phyloP scores from a whole-genome alignment of 2,329 filamentous ascomycete genomes.

The Aureobasidium lini region DNA sequence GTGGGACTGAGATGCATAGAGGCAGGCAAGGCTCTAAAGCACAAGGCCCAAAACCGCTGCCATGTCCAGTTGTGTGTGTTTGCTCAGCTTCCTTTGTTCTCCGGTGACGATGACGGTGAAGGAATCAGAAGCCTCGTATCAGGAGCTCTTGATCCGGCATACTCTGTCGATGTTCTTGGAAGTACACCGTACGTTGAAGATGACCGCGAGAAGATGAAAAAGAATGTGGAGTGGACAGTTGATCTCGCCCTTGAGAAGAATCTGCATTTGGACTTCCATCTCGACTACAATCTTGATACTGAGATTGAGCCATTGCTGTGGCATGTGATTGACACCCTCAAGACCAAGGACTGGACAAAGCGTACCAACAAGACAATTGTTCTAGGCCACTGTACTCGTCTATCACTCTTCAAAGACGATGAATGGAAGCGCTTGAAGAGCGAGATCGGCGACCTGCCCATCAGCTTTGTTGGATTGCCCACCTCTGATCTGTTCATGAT shows the following conservation, averaged over 20 bases:
- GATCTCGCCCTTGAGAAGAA: constrained; percentile 42
- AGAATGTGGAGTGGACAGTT: constrained; percentile 59
- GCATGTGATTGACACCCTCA: constrained; percentile 46
- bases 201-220: constrained; percentile 38
- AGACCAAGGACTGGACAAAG: constrained; percentile 42
- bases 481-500: constrained; percentile 70
- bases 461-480: constrained; percentile 62
- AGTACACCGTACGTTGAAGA: constrained; percentile 65
- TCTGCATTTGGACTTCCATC: constrained; percentile 61
- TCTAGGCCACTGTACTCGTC: constrained; percentile 61
- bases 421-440: constrained; percentile 45
- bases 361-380: constrained; percentile 44
- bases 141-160: constrained; percentile 32
- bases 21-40: constrained; percentile 51
- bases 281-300: constrained; percentile 60
- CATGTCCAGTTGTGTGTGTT: constrained; percentile 62
- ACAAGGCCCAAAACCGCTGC: constrained; percentile 39
- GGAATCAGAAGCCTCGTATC: constrained; percentile 47
- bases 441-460: constrained; percentile 47
- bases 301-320: constrained; percentile 45
- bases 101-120: constrained; percentile 37
- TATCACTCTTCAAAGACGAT: constrained; percentile 47
- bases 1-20: constrained; percentile 52
- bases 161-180: constrained; percentile 52
- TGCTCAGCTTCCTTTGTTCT: constrained; percentile 62